phyloP scores from a whole-genome alignment of 257 asterid genomes.

The Perilla frutescens region DNA sequence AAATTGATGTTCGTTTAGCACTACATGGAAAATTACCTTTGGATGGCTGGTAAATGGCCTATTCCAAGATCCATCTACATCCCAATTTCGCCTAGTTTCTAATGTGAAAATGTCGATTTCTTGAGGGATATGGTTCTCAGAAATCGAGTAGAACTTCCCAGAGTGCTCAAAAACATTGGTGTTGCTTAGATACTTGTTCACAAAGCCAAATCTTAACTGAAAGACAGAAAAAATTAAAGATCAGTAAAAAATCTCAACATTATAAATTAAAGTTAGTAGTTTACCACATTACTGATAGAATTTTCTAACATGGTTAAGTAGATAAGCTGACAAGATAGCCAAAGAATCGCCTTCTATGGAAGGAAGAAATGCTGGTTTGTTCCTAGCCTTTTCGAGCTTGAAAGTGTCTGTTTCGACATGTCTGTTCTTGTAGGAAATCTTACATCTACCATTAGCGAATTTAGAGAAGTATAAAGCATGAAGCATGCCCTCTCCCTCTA shows the following conservation, averaged over 20 bases:
- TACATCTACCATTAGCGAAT: constrained; percentile 34
- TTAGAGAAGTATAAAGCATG: constrained; percentile 49
- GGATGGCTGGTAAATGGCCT: constrained; percentile 83
- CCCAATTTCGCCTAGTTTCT: constrained; percentile 59
- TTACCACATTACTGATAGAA: background rate
- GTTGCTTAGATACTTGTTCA: constrained; percentile 59
- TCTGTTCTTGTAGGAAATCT: constrained; percentile 43
- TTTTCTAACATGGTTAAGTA: constrained; percentile 52
- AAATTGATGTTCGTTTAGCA: background rate
- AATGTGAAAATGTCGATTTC: constrained; percentile 56
- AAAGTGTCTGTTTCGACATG: constrained; percentile 50
- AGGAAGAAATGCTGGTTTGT: constrained; percentile 51
- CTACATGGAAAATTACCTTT: constrained; percentile 44
- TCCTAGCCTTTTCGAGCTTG: constrained; percentile 42
- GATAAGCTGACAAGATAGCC: constrained; percentile 52
- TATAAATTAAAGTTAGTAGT: background rate
- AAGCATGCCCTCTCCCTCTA: constrained; percentile 67
- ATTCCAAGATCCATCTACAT: constrained; percentile 55
- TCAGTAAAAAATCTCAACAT: background rate
- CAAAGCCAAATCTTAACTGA: constrained; percentile 68
- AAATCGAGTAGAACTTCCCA: constrained; percentile 58
- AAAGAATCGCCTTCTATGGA: constrained; percentile 54
- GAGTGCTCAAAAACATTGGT: constrained; percentile 68
- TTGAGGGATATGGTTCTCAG: constrained; percentile 73
- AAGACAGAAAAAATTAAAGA: background rate